Evolutionary conservation across 495 filamentous ascomycete species (phyloP).

Genomic region (Jackrogersella multiformis): DNA sequence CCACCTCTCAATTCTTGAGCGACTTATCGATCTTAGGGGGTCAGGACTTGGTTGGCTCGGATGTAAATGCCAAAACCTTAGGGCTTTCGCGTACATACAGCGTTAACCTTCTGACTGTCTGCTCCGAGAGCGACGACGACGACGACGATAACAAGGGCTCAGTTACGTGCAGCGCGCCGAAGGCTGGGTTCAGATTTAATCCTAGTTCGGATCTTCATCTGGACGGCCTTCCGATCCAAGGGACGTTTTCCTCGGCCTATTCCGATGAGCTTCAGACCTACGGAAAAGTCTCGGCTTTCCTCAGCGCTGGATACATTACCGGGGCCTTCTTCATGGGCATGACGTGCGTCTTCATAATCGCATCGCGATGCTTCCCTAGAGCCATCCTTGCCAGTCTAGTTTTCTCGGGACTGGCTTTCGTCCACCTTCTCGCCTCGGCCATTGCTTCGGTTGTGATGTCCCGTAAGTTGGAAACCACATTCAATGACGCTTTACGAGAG

Average conservation of each 20-base stretch:
- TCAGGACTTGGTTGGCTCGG: conserved; percentile 45
- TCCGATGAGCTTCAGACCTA: conserved; percentile 39
- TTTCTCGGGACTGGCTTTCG: conserved; percentile 36
- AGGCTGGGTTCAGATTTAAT: conserved; percentile 48
- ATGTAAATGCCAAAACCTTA: conserved; percentile 43
- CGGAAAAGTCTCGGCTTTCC: conserved; percentile 39
- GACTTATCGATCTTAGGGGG: conserved; percentile 46
- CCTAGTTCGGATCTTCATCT: conserved; percentile 48
- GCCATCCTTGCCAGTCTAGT: conserved; percentile 27
- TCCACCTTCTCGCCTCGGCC: conserved; percentile 45
- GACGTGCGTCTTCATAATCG: conserved; percentile 36
- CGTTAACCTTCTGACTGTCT: conserved; percentile 49
- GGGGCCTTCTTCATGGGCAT: conserved; percentile 36
- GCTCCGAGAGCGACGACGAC: conserved; percentile 40
- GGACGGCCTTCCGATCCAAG: conserved; percentile 36
- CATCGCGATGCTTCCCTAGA: conserved; percentile 35
- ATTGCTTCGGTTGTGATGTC: conserved; percentile 43
- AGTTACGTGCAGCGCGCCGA: conserved; percentile 42
- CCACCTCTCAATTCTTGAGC: conserved; percentile 42
- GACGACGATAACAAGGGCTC: too few species aligned
- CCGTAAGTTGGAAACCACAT: conserved; percentile 36
- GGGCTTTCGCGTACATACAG: conserved; percentile 46
- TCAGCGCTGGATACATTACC: conserved; percentile 46
- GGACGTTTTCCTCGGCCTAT: conserved; percentile 32
- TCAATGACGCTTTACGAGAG: conserved; percentile 43